Evolutionary conservation across 257 asterid species (phyloP).

Genomic region (Salvia miltiorrhiza): DNA sequence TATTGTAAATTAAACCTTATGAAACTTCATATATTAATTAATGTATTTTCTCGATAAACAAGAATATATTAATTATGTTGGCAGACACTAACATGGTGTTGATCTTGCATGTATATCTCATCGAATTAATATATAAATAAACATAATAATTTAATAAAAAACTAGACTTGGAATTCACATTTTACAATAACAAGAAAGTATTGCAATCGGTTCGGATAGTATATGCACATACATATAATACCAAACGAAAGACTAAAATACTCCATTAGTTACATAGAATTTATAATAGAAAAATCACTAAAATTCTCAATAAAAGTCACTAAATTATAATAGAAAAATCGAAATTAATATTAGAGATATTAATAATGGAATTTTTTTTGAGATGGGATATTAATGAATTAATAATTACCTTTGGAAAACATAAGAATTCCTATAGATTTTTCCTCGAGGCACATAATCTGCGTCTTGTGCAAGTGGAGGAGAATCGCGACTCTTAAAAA

Average conservation of each 20-base stretch:
- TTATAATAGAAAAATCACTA: too few species aligned
- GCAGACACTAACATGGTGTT: neutral
- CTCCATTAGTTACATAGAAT: too few species aligned
- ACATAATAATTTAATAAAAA: neutral
- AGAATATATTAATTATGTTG: neutral
- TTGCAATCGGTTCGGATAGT: neutral
- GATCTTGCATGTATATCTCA: neutral
- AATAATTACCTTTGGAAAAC: slow-evolving; percentile 48
- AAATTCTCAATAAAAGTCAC: too few species aligned
- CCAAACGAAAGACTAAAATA: too few species aligned
- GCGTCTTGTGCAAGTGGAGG: slow-evolving; percentile 17
- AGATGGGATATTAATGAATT: too few species aligned
- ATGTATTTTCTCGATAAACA: neutral
- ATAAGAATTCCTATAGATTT: slow-evolving; percentile 44
- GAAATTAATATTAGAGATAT: too few species aligned
- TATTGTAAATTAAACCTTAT: too few species aligned
- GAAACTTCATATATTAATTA: neutral
- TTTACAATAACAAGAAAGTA: neutral
- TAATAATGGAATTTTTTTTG: too few species aligned
- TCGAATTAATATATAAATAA: neutral
- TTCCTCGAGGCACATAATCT: slow-evolving; percentile 47
- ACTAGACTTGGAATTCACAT: neutral
- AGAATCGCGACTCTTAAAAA: slow-evolving; percentile 24
- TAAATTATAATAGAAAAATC: too few species aligned
- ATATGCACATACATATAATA: neutral